A percentile compares a stretch with the other conserved stretches of the same genome.
Evolutionary conservation across 345 rosid genomes (phyloP).

Genomic region (Luvunga scandens): DNA sequence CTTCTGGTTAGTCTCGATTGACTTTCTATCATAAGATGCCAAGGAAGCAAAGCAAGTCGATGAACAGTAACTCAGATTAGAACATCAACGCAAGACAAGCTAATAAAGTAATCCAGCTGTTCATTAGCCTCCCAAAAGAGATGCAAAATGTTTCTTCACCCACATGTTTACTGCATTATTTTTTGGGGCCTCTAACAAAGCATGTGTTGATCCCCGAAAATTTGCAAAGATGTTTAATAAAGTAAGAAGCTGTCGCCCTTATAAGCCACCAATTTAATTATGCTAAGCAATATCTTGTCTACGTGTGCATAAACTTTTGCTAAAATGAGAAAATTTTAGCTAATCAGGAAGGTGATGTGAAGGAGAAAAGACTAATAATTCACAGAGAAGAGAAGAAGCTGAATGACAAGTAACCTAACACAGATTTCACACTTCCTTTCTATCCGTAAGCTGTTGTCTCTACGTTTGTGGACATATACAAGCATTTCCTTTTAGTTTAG

Average conservation of each 20-base stretch:
- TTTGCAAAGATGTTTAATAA: neutral
- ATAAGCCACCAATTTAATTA: neutral
- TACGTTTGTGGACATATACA: constrained; percentile 11
- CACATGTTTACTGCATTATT: neutral
- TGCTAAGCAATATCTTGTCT: neutral
- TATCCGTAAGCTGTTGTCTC: constrained; percentile 8
- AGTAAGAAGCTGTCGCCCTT: constrained; percentile 8
- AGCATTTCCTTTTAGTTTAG: neutral
- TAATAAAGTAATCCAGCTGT: neutral
- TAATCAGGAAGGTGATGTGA: constrained; percentile 7
- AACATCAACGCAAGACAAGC: neutral
- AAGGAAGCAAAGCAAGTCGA: neutral
- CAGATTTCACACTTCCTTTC: constrained; percentile 6
- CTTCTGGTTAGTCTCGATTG: neutral
- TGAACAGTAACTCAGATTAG: neutral
- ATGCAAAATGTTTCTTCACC: neutral
- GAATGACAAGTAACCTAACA: constrained; percentile 34
- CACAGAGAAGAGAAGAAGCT: constrained; percentile 1
- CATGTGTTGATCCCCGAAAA: neutral
- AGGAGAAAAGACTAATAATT: neutral
- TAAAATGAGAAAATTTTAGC: neutral
- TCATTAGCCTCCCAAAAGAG: constrained; percentile 14
- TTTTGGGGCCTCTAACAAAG: neutral
- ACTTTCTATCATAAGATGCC: neutral
- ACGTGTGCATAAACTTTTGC: neutral